Conservation (phyloP, 805 yeast genomes). For the Vanderwaltozyma tropicalis region DNA sequence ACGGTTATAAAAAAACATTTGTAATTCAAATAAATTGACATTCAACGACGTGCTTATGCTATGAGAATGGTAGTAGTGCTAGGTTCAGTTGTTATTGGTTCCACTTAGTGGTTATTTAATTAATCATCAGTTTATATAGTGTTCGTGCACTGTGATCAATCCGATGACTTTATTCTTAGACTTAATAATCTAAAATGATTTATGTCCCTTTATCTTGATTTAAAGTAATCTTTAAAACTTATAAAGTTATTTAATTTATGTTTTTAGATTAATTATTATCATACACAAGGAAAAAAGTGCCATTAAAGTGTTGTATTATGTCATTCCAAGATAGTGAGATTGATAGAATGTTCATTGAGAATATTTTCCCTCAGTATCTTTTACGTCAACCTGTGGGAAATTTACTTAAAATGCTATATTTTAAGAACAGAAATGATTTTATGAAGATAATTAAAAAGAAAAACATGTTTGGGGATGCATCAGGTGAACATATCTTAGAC, state of each 20-base stretch:
- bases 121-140: too few species aligned
- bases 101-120: too few species aligned
- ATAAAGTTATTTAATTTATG: too few species aligned
- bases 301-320: background rate
- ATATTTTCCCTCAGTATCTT: conserved; percentile 23
- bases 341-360: conserved; percentile 18
- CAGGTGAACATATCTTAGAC: background rate
- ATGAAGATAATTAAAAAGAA: conserved; percentile 6
- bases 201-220: too few species aligned
- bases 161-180: too few species aligned
- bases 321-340: conserved; percentile 9
- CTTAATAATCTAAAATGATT: too few species aligned
- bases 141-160: too few species aligned
- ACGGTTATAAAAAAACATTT: background rate
- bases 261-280: too few species aligned
- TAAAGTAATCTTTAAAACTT: too few species aligned
- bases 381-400: conserved; percentile 27
- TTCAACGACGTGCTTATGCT: too few species aligned
- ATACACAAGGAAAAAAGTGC: background rate
- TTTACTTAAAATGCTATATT: conserved; percentile 19
- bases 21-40: background rate
- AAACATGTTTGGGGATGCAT: background rate
- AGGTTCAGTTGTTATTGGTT: too few species aligned
- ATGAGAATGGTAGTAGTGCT: too few species aligned
- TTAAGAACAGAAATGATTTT: conserved; percentile 19